Evolutionary conservation across 179 eudicot genomes (phyloP).

Genomic region (Nepenthes alata): DNA sequence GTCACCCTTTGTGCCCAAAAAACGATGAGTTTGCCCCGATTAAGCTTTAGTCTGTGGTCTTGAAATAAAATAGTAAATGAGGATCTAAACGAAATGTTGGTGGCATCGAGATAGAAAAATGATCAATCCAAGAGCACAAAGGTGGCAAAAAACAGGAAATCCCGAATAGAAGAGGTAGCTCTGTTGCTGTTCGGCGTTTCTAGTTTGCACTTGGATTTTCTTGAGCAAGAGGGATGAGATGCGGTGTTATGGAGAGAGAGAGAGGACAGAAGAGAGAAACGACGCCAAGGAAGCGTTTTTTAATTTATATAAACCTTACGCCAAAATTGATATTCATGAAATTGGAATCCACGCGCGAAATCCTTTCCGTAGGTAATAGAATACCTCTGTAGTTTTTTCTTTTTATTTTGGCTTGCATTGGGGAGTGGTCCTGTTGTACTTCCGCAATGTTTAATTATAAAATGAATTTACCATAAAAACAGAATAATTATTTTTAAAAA

Average conservation of each 20-base stretch:
- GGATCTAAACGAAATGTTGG: constrained; percentile 6
- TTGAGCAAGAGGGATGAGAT: constrained; percentile 6
- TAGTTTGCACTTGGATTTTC: constrained; percentile 5
- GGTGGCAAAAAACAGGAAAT: neutral
- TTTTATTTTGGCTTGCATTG: no score
- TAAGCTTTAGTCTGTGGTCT: constrained; percentile 10
- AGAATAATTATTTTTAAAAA: no score
- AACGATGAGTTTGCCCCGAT: constrained; percentile 9
- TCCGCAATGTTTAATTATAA: no score
- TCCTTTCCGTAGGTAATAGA: no score
- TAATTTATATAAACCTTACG: no score
- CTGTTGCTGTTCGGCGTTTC: constrained; percentile 5
- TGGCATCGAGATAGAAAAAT: constrained; percentile 9
- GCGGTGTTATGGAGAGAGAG: constrained; percentile 6
- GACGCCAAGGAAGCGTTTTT: no score
- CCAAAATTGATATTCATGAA: no score
- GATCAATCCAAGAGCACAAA: neutral
- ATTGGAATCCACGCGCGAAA: no score
- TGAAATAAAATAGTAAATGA: constrained; percentile 12
- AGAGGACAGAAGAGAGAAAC: constrained; percentile 4
- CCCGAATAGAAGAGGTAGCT: constrained; percentile 12
- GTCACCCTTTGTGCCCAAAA: constrained; percentile 8
- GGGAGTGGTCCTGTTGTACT: no score
- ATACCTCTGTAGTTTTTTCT: no score
- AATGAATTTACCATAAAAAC: no score